These are phyloP conservation scores for Basidiobolus meristosporus DNA, from an alignment of 371 early-diverging fungal genomes.

Conservation along the genomic window DNA sequence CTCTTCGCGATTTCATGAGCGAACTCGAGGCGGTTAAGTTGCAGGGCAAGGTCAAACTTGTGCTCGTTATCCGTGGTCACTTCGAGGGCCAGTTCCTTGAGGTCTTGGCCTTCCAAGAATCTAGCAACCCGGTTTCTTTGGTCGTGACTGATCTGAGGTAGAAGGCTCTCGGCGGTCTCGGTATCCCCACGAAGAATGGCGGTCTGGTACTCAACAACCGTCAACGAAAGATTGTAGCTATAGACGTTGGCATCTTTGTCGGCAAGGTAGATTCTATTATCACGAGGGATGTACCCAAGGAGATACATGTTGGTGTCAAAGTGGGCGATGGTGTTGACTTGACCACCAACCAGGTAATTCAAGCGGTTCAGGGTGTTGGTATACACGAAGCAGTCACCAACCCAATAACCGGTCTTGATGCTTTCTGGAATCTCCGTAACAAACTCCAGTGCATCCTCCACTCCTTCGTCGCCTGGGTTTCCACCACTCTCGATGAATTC, in stretches of 20 bases:
- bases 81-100: constrained; percentile 78
- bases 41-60: constrained; percentile 84
- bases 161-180: constrained; percentile 49
- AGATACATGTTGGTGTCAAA: constrained; percentile 83
- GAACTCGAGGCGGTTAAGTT: constrained; percentile 58
- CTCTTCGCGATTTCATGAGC: constrained; percentile 77
- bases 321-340: constrained; percentile 81
- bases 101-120: constrained; percentile 82
- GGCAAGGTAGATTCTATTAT: constrained; percentile 81
- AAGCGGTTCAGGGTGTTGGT: constrained; percentile 75
- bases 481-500: constrained; percentile 54
- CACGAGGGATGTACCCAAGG: constrained; percentile 82
- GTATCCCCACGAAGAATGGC: constrained; percentile 83
- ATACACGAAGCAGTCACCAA: constrained; percentile 96
- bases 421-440: constrained; percentile 79
- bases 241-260: constrained; percentile 84
- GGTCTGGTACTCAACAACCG: constrained; percentile 90
- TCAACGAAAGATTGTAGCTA: constrained; percentile 79
- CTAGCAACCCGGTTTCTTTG: constrained; percentile 82
- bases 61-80: constrained; percentile 88
- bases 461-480: constrained; percentile 76
- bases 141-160: constrained; percentile 68
- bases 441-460: constrained; percentile 90
- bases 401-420: constrained; percentile 87
- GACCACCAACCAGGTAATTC: constrained; percentile 86